Conservation (phyloP, 164 flowering plant species). For the Sextonia rubra region DNA sequence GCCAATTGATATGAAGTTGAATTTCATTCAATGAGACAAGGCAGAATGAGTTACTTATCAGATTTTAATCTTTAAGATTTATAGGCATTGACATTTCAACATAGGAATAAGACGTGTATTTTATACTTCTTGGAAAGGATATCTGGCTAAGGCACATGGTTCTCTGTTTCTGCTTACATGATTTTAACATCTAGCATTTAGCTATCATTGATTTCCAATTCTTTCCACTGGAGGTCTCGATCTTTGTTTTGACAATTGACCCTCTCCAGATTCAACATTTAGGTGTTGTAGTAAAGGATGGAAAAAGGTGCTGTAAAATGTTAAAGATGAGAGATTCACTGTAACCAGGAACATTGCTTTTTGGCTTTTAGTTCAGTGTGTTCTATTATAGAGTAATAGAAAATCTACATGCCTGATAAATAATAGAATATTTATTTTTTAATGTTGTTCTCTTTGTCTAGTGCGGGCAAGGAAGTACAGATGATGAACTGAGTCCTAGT, state of each 20-base stretch:
- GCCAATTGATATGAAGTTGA: no score
- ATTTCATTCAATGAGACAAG: neutral
- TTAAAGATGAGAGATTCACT: conserved; percentile 14
- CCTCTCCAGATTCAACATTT: conserved; percentile 17
- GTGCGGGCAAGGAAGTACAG: conserved; percentile 99
- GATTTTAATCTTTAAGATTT: no score
- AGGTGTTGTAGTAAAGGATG: conserved; percentile 16
- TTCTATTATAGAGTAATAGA: neutral
- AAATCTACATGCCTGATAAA: no score
- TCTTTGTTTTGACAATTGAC: conserved; percentile 14
- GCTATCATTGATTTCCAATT: no score
- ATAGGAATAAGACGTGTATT: no score
- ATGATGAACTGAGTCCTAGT: conserved; percentile 82
- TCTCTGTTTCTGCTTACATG: conserved; percentile 4
- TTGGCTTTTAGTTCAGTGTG: neutral
- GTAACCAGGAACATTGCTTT: conserved; percentile 2
- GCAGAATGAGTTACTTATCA: no score
- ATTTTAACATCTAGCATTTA: conserved; percentile 4
- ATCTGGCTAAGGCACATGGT: neutral
- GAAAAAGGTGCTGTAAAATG: conserved; percentile 15
- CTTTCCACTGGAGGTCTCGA: conserved; percentile 2
- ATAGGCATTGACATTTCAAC: no score
- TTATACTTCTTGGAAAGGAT: neutral
- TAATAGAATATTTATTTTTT: neutral
- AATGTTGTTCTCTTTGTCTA: conserved; percentile 25